These are phyloP conservation scores for Boletus tylopilopsis DNA, from an alignment of 768 basidiomycete species.

Conservation along the genomic window DNA sequence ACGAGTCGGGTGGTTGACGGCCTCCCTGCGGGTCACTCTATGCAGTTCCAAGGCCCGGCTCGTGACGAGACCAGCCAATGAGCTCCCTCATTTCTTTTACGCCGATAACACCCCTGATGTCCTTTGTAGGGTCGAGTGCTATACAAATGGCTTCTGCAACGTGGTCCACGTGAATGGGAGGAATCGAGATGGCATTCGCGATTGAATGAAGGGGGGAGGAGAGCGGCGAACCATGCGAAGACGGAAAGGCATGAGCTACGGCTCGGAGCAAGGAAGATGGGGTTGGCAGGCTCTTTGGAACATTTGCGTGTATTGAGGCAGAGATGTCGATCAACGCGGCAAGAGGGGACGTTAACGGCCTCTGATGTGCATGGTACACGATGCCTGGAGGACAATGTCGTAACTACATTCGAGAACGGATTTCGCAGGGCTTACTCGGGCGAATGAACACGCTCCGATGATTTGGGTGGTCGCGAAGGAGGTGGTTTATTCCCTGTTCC, in stretches of 20 bases:
- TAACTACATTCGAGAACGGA: conserved; percentile 13
- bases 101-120: conserved; percentile 61
- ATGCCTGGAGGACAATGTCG: conserved; percentile 52
- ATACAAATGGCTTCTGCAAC: conserved; percentile 82
- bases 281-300: conserved; percentile 55
- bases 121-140: conserved; percentile 47
- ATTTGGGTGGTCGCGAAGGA: conserved; percentile 40
- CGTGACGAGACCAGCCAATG: conserved; percentile 55
- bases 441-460: conserved; percentile 79
- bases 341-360: conserved; percentile 83
- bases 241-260: conserved; percentile 39
- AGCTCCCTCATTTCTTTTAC: conserved; percentile 72
- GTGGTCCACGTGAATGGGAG: conserved; percentile 94
- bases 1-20: conserved; percentile 3
- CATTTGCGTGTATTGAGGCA: conserved; percentile 60
- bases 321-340: conserved; percentile 84
- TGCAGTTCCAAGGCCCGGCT: conserved; percentile 14
- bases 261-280: conserved; percentile 61
- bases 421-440: conserved; percentile 62
- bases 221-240: conserved; percentile 29
- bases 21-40: conserved; percentile 12
- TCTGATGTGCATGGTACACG: conserved; percentile 92
- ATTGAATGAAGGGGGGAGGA: conserved; percentile 58
- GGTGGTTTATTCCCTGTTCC: conserved; percentile 61
- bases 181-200: conserved; percentile 77